Evolutionary conservation across 1,284 basidiomycete genomes (phyloP).

Genomic region (Irpex rosettiformis): DNA sequence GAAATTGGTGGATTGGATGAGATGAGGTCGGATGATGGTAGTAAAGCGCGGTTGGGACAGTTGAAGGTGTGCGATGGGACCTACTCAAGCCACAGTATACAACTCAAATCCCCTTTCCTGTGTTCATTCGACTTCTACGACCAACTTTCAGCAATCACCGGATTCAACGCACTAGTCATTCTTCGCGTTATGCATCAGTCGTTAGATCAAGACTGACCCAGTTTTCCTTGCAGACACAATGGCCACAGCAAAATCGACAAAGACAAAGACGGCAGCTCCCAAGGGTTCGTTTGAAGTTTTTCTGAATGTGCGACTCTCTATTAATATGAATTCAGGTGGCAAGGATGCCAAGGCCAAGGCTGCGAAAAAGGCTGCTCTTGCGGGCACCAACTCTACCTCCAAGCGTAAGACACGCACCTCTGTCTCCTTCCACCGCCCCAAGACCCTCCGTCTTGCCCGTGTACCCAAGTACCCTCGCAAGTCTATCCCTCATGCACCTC

Average conservation of each 20-base stretch:
- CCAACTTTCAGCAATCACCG: neutral
- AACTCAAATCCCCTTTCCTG: neutral
- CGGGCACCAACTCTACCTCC: conserved; percentile 77
- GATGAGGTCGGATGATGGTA: conserved; percentile 17
- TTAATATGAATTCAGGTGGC: conserved; percentile 21
- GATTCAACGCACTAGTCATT: neutral
- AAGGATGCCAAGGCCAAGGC: conserved; percentile 83
- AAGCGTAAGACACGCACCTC: conserved; percentile 84
- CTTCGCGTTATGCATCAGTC: neutral
- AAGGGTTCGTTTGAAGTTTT: conserved; percentile 38
- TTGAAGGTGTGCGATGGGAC: neutral
- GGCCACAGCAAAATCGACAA: conserved; percentile 61
- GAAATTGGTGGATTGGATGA: conserved; percentile 18
- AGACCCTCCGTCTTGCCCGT: conserved; percentile 86
- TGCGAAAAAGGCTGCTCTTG: conserved; percentile 95
- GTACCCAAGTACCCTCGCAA: conserved; percentile 94
- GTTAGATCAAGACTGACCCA: neutral
- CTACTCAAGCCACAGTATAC: neutral
- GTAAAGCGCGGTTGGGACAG: conserved; percentile 6
- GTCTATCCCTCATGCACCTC: conserved; percentile 88
- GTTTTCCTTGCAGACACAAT: conserved; percentile 31
- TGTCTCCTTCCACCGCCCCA: conserved; percentile 95
- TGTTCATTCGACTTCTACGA: neutral
- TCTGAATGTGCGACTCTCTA: neutral
- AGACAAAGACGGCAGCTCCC: conserved; percentile 52